Evolutionary conservation across 1,284 basidiomycete species (phyloP), one percentile per base, ranked within the genome.

Genomic region (Austroboletus rostrupii): DNA sequence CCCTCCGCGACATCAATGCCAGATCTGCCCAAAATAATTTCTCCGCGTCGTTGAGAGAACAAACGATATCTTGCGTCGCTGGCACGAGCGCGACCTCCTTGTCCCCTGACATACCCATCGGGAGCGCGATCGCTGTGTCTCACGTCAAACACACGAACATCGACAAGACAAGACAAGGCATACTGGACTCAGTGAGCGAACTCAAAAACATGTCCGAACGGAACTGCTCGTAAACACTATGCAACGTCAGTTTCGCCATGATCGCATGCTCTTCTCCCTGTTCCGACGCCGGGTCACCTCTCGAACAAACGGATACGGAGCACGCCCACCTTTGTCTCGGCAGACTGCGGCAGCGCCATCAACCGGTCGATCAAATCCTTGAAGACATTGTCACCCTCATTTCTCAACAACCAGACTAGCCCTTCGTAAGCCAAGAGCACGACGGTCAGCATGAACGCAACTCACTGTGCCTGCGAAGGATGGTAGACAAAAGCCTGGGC

Each of bases 171-270:
- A 3, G 50, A 41, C 5, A n/a, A 6, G 2, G 26, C 19, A 32
- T 58, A 92, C 91, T 85, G 11, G 92, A 93, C 67, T 96, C 92
- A 0, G 86, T 79, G 17, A 95, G 70, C 2, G 91, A 93, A 61
- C 84, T 92, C 55, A 95, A 73, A 68, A 92, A 90, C 72, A 95
- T 86, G 61, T 95, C 91, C 0, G 82, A 77, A 43, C 81, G 81
- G 72, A 93, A 92, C 21, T 81, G 82, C 43, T 78, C 77, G 60
- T 91, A 85, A 0, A 87, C 87, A 26, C 84, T 79, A 50, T 90
- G 80, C 33, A 95, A 69, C 0, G 83, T 83, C 14, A 94, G 70
- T 53, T 81, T 85, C 0, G 85, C 92, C 60, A 88, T 76, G 0
- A 93, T 69, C 4, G 81, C 75, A 55, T 81, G 79, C 57, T 88